Base-by-base conservation (phyloP, 1,284 basidiomycete genomes). In the Ustilago esculenta region DNA sequence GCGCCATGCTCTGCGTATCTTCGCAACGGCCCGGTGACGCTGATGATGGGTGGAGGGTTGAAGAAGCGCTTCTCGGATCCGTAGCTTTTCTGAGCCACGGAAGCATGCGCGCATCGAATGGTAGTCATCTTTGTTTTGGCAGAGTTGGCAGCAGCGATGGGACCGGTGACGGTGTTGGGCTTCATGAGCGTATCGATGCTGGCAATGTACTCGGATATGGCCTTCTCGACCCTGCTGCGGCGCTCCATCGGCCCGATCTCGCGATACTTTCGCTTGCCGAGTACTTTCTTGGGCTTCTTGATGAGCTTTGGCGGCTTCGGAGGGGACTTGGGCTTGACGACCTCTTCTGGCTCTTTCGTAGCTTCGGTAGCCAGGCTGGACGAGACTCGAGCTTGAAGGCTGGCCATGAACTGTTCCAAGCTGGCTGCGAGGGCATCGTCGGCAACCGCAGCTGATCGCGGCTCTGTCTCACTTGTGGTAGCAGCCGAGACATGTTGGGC, bases 11-110 rank as follows among this genome's bases (percentile, higher is more conserved):
- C 67, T 11, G 67, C 67, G 20, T 70, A 70, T n/a, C 67, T 48
- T 29, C 71, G 57, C 12, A 73, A 48, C 12, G 91, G 90, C 14
- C 92, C 91, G 75, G 90, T 90, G 72, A 94, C 90, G 71, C 90
- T 90, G 41, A 94, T 91, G 64, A 93, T 87, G 15, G 92, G 92
- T 4, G 92, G 92, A 2, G 92, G 92, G 77, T 91, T 92, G 44
- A 94, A 87, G 81, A 92, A 93, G 46, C 92, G 90, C 83, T 94
- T 94, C 84, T 94, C 92, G 80, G 88, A 91, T 49, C 92, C 92
- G 79, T 94, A 94, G 9, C 91, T 92, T 83, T 94, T 94, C 84
- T 93, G 92, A 0, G 92, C 92, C 41, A 92, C 92, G 17, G 91
- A 90, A 27, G 92, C 91, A 73, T 93, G 91, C 32, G 92, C 84